A percentile compares a stretch with the other conserved stretches of the same genome.
Evolutionary conservation across 2,329 filamentous ascomycete genomes (phyloP).

Genomic region (Trichoderma harzianum): DNA sequence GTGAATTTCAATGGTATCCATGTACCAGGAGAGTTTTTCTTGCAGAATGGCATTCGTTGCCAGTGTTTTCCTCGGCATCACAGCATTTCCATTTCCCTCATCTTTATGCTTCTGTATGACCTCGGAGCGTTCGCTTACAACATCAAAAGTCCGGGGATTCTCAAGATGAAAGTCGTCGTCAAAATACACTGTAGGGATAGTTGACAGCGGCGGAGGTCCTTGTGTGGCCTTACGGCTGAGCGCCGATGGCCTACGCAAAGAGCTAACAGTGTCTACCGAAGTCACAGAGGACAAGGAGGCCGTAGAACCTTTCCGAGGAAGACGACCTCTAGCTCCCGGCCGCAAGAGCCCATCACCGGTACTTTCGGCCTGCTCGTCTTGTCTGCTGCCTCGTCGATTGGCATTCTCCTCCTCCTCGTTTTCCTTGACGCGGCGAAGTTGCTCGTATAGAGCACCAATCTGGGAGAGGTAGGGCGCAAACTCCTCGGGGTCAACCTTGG

Average conservation of each 20-base stretch:
- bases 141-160: constrained; percentile 92
- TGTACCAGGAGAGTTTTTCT: constrained; percentile 98
- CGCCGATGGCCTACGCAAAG: constrained; percentile 43
- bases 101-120: constrained; percentile 68
- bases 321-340: constrained; percentile 35
- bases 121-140: constrained; percentile 93
- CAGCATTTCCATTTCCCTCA: constrained; percentile 53
- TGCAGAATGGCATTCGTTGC: constrained; percentile 96
- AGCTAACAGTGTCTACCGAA: constrained; percentile 45
- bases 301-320: constrained; percentile 34
- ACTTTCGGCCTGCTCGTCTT: constrained; percentile 41
- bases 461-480: constrained; percentile 84
- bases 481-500: constrained; percentile 71
- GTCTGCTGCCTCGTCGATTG: constrained; percentile 37
- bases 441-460: constrained; percentile 84
- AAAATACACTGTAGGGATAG: constrained; percentile 90
- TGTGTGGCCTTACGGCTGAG: constrained; percentile 60
- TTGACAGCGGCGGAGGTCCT: constrained; percentile 80
- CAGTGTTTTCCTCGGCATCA: constrained; percentile 72
- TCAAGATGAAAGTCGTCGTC: constrained; percentile 93
- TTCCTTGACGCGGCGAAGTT: constrained; percentile 79
- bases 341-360: constrained; percentile 46
- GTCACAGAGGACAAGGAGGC: constrained; percentile 49
- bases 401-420: constrained; percentile 60
- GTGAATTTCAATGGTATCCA: constrained; percentile 98